Evolutionary conservation across 257 asterid species (phyloP).

Genomic region (Voacanga thouarsii): DNA sequence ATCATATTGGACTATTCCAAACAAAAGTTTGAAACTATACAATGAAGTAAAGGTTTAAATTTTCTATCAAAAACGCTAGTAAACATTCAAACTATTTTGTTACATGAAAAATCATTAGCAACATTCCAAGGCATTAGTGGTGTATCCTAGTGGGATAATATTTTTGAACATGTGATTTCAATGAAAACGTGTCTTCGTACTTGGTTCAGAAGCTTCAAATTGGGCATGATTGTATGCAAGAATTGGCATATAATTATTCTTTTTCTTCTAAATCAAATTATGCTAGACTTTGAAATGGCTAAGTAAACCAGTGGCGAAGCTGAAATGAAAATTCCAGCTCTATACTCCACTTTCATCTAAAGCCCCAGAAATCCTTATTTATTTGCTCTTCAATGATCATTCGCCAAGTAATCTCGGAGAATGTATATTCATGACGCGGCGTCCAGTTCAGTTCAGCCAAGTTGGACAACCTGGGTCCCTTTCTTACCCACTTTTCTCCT

Average conservation of each 20-base stretch:
- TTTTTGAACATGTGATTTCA: not conserved
- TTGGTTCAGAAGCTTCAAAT: not conserved
- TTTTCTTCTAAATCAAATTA: not conserved
- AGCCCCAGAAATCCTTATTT: not conserved
- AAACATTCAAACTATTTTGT: no score
- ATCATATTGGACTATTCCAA: no score
- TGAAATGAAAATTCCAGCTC: constrained; percentile 2
- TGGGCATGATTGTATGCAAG: not conserved
- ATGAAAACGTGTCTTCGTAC: not conserved
- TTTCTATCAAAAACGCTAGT: not conserved
- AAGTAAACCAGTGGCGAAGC: not conserved
- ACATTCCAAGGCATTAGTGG: not conserved
- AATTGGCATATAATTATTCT: not conserved
- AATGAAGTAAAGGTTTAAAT: not conserved
- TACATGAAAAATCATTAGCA: not conserved
- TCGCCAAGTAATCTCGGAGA: not conserved
- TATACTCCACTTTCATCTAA: not conserved
- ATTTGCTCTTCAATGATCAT: not conserved
- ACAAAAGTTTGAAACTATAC: not conserved
- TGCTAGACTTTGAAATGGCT: not conserved
- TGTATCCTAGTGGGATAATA: not conserved
- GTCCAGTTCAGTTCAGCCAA: constrained; percentile 14
- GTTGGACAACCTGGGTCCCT: constrained; percentile 10
- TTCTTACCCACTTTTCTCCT: not conserved
- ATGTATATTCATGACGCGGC: not conserved